A percentile compares a stretch with the other conserved stretches of the same genome.
These are phyloP conservation scores for Pleurotus djamor DNA, from an alignment of 768 basidiomycete genomes.

Conservation along the genomic window DNA sequence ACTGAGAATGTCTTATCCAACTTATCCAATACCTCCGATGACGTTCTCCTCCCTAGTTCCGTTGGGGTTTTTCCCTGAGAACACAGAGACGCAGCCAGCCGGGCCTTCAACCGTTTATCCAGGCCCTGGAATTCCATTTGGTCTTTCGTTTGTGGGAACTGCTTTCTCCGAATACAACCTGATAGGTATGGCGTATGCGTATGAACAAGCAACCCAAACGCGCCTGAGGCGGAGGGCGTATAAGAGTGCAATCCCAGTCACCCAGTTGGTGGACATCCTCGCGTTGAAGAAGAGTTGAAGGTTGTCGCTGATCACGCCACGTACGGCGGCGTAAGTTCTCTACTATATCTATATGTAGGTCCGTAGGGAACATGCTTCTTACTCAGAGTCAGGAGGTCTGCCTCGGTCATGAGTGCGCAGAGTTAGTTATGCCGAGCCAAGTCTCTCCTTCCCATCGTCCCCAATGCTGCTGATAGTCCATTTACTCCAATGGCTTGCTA, in stretches of 20 bases:
- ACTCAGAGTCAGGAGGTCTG: no score
- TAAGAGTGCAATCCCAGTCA: conserved; percentile 52
- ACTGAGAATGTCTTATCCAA: no score
- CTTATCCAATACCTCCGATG: no score
- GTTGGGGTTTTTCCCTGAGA: conserved; percentile 54
- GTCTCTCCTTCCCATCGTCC: background rate
- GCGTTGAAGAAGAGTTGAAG: no score
- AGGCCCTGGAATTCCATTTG: conserved; percentile 58
- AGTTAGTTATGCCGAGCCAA: no score
- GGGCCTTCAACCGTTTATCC: conserved; percentile 44
- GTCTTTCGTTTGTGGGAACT: conserved; percentile 60
- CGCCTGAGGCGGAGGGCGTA: conserved; percentile 47
- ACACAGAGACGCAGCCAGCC: conserved; percentile 35
- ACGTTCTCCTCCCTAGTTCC: conserved; percentile 36
- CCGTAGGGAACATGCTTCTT: no score
- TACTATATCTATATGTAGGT: no score
- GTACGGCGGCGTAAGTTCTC: no score
- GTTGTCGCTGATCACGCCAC: background rate
- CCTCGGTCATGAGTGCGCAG: no score
- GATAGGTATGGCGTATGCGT: conserved; percentile 59
- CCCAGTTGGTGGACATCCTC: background rate
- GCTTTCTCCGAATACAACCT: conserved; percentile 59
- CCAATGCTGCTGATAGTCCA: background rate
- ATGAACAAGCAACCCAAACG: conserved; percentile 61
- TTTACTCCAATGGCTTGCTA: background rate